Evolutionary conservation across 805 yeast genomes (phyloP).

Genomic region (Pichia scutulata): DNA sequence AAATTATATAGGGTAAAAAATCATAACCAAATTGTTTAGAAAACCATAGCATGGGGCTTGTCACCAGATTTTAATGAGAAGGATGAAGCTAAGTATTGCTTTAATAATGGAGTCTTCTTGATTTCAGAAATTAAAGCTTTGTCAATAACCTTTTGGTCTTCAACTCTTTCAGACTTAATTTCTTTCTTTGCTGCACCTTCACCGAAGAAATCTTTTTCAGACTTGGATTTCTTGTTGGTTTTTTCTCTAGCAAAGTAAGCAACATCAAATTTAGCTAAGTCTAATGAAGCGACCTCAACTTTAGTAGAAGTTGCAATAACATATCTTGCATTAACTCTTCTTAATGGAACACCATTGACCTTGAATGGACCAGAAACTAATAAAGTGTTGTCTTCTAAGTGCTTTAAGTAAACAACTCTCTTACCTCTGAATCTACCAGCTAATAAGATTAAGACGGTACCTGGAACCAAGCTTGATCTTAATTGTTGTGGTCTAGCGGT

Average conservation of each 20-base stretch:
- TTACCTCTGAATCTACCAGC: slow-evolving; percentile 99
- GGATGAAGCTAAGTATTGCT: slow-evolving; percentile 91
- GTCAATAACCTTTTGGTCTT: slow-evolving; percentile 95
- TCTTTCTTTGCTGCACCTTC: slow-evolving; percentile 72
- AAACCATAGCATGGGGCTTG: slow-evolving; percentile 96
- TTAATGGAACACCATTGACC: slow-evolving; percentile 98
- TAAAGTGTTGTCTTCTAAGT: slow-evolving; percentile 95
- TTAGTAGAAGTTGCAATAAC: slow-evolving; percentile 98
- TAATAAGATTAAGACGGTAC: slow-evolving; percentile 92
- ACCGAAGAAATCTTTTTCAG: slow-evolving; percentile 88
- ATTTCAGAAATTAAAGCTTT: slow-evolving; percentile 86
- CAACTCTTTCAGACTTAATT: slow-evolving; percentile 87
- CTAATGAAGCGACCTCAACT: slow-evolving; percentile 71
- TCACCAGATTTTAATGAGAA: slow-evolving; percentile 98
- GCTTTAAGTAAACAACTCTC: slow-evolving; percentile 97
- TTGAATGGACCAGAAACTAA: slow-evolving; percentile 99
- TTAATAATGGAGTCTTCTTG: slow-evolving; percentile 94
- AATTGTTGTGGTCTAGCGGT: slow-evolving; percentile 87
- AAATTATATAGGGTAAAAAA: slow-evolving; percentile 9
- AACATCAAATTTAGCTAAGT: slow-evolving; percentile 85
- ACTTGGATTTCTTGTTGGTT: slow-evolving; percentile 69
- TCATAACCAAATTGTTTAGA: slow-evolving; percentile 41
- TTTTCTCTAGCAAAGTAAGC: slow-evolving; percentile 97
- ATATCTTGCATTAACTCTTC: slow-evolving; percentile 98
- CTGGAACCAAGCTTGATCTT: slow-evolving; percentile 94